Percentiles rank a stretch among this genome's conserved stretches.
Evolutionary conservation across 2,329 filamentous ascomycete genomes (phyloP).

Genomic region (Cladophialophora bantiana): DNA sequence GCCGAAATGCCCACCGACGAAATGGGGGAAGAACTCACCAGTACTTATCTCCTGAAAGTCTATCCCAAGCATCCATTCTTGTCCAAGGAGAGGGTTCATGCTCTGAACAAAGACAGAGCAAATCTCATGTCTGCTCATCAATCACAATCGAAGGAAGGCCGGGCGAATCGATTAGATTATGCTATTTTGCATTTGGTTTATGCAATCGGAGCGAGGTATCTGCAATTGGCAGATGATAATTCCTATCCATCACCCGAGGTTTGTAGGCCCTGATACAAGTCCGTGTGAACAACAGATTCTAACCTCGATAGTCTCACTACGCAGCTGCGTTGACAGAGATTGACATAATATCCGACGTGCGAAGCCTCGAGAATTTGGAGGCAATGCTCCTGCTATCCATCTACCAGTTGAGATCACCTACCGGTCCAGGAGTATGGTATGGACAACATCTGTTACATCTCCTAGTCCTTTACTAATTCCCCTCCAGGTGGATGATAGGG

Average conservation of each 20-base stretch:
- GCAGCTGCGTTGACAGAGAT: constrained; percentile 2
- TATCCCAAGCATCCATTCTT: constrained; percentile 6
- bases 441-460: not conserved
- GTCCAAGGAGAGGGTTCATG: constrained; percentile 1
- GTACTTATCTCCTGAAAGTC: not conserved
- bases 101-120: not conserved
- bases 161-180: constrained; percentile 1
- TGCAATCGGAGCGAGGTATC: constrained; percentile 12
- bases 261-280: not conserved
- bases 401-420: constrained; percentile 1
- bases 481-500: constrained; percentile 5
- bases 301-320: not conserved
- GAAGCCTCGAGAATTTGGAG: not conserved
- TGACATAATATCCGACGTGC: constrained; percentile 3
- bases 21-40: constrained; percentile 7
- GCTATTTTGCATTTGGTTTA: constrained; percentile 15
- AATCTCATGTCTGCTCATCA: not conserved
- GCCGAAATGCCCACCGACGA: not conserved
- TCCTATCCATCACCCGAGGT: constrained; percentile 6
- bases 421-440: constrained; percentile 2
- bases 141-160: not conserved
- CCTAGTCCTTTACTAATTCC: not conserved
- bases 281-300: not conserved
- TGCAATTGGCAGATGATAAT: constrained; percentile 11
- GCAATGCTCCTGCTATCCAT: not conserved